These are phyloP conservation scores for Globisporangium yorkense DNA, from an alignment of 352 stramenopile species.

Conservation along the genomic window DNA sequence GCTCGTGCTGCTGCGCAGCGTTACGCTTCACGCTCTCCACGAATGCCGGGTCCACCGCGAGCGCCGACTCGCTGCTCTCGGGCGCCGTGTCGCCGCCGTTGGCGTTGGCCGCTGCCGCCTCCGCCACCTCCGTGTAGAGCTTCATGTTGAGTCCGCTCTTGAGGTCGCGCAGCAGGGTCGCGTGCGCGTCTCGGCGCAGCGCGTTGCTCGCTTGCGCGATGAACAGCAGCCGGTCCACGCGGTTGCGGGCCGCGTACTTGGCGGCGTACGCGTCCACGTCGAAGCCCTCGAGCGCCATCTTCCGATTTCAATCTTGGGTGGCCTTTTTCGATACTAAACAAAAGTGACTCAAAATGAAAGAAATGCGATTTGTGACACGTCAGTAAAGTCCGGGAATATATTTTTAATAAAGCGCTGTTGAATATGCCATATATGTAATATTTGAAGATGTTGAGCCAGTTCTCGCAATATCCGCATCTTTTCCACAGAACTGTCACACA, in stretches of 20 bases:
- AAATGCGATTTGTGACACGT: background rate
- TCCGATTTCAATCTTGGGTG: background rate
- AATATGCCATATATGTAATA: background rate
- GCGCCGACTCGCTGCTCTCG: constrained; percentile 21
- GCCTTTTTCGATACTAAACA: background rate
- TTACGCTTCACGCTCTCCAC: constrained; percentile 66
- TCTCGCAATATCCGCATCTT: background rate
- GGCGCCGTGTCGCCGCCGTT: constrained; percentile 2
- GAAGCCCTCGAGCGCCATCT: constrained; percentile 43
- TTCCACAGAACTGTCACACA: too few relatives aligned
- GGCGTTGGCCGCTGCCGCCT: constrained; percentile 18
- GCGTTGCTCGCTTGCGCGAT: constrained; percentile 37
- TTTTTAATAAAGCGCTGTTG: background rate
- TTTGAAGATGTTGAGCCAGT: background rate
- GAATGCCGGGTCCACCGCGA: constrained; percentile 32
- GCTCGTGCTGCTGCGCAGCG: constrained; percentile 65
- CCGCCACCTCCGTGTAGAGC: constrained; percentile 56
- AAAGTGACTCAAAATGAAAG: background rate
- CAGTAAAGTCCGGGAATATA: background rate
- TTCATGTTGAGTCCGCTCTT: constrained; percentile 63
- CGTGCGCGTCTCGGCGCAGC: constrained; percentile 43
- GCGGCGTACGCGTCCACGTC: constrained; percentile 77
- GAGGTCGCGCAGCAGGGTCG: constrained; percentile 54
- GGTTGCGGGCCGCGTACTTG: constrained; percentile 82
- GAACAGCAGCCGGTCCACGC: constrained; percentile 70